These are phyloP conservation scores for Microbotryomycetes sp. DNA, from an alignment of 1,284 basidiomycete genomes.

Conservation along the genomic window DNA sequence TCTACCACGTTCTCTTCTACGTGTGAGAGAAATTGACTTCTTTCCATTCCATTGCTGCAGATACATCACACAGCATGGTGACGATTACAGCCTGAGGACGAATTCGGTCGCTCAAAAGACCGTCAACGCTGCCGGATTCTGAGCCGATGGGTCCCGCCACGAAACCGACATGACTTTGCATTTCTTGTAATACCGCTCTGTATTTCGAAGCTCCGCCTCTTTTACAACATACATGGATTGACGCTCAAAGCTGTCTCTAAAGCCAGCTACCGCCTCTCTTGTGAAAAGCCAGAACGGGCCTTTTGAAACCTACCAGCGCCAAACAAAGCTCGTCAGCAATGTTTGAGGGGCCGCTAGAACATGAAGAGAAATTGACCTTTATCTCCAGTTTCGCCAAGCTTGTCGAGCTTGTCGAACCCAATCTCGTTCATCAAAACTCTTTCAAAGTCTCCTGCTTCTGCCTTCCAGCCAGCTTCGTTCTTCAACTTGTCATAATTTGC, in stretches of 20 bases:
- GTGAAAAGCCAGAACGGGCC: slow-evolving; percentile 18
- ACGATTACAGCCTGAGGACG: slow-evolving; percentile 60
- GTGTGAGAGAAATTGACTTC: background rate
- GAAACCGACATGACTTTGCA: background rate
- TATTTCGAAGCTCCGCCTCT: background rate
- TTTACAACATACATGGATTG: background rate
- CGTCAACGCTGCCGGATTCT: background rate
- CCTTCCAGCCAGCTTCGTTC: slow-evolving; percentile 45
- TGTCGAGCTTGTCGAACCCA: slow-evolving; percentile 53
- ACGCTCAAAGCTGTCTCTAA: too few species aligned
- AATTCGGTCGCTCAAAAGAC: background rate
- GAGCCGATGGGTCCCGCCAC: background rate
- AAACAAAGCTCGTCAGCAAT: too few species aligned
- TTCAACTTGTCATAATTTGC: background rate
- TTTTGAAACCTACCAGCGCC: slow-evolving; percentile 1
- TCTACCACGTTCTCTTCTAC: background rate
- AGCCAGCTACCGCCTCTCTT: slow-evolving; percentile 12
- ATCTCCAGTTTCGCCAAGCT: slow-evolving; percentile 54
- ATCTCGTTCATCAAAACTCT: slow-evolving; percentile 48
- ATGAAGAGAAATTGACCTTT: slow-evolving; percentile 45
- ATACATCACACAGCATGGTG: slow-evolving; percentile 92
- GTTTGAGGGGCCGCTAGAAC: too few species aligned
- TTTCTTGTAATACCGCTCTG: background rate
- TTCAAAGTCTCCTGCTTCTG: slow-evolving; percentile 52
- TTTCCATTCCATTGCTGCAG: slow-evolving; percentile 35